Evolutionary conservation across 2,329 filamentous ascomycete species (phyloP).

Genomic region (Tolypocladium tropicale): DNA sequence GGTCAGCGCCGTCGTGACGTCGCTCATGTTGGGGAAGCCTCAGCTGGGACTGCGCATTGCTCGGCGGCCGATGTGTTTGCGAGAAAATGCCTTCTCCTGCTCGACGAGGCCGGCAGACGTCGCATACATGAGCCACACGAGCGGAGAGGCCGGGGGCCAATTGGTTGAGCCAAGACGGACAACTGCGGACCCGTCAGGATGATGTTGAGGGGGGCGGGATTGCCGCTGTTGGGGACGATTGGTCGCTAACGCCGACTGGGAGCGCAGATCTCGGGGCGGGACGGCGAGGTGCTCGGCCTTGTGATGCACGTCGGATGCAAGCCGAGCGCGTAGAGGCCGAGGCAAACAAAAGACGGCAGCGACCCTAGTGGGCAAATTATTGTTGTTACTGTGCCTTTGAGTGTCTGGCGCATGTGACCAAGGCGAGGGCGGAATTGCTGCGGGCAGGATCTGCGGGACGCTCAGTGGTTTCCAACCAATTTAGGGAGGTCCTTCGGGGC

Average conservation of each 20-base stretch:
- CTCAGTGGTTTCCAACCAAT: not conserved
- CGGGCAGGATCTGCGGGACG: not conserved
- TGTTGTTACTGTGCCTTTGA: not conserved
- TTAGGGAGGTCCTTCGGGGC: too few relatives aligned
- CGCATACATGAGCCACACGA: constrained; percentile 1
- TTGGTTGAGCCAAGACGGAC: constrained; percentile 1
- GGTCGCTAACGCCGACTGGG: not conserved
- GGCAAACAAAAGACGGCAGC: not conserved
- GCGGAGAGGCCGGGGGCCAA: not conserved
- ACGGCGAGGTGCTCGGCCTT: not conserved
- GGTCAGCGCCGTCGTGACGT: constrained; percentile 27
- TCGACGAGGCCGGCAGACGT: not conserved
- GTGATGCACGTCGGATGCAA: not conserved
- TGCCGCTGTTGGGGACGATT: not conserved
- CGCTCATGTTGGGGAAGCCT: constrained; percentile 19
- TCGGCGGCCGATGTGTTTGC: not conserved
- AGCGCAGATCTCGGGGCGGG: not conserved
- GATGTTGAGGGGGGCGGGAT: not conserved
- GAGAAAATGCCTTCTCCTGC: not conserved
- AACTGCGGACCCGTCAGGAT: not conserved
- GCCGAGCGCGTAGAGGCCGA: not conserved
- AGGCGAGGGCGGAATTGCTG: not conserved
- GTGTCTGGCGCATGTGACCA: not conserved
- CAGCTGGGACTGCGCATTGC: not conserved
- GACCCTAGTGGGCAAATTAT: not conserved